These are phyloP conservation scores for Rhynchospora breviuscula DNA, from an alignment of 176 grass and related monocot species.

Conservation along the genomic window DNA sequence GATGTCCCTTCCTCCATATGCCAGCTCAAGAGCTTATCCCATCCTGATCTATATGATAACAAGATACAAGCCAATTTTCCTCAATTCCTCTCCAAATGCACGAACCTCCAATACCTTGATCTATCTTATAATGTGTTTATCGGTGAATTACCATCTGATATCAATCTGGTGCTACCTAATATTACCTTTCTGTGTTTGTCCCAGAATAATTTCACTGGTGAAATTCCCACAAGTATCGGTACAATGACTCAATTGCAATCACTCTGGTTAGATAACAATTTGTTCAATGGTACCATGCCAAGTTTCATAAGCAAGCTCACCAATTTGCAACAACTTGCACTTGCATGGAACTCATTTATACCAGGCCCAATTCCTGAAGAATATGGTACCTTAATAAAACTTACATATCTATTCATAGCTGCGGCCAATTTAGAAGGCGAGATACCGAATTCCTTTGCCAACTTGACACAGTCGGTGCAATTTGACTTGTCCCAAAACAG, in stretches of 20 bases:
- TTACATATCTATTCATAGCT: not conserved
- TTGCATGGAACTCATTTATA: conserved; percentile 27
- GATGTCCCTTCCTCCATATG: conserved; percentile 43
- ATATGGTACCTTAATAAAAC: conserved; percentile 36
- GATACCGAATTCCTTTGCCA: conserved; percentile 32
- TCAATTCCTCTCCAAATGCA: conserved; percentile 33
- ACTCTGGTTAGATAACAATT: too few species aligned
- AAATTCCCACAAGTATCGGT: too few species aligned
- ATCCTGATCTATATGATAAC: too few species aligned
- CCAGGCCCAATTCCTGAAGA: conserved; percentile 32
- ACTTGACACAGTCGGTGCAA: conserved; percentile 3
- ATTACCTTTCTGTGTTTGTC: conserved; percentile 23
- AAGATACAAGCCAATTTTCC: too few species aligned
- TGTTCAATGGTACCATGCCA: too few species aligned
- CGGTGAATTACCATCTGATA: conserved; percentile 38
- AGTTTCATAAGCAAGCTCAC: too few species aligned
- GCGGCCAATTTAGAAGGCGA: conserved; percentile 25
- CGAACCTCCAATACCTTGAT: conserved; percentile 31
- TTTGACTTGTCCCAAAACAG: conserved; percentile 29
- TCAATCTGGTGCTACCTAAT: conserved; percentile 29
- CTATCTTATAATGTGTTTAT: conserved; percentile 40
- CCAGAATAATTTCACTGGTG: conserved; percentile 34
- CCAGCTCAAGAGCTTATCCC: conserved; percentile 29
- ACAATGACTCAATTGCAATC: too few species aligned
- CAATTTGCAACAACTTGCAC: too few species aligned